A percentile compares a stretch with the other conserved stretches of the same genome.
phyloP scores from a whole-genome alignment of 2,329 filamentous ascomycete species.

The Lecanicillium sp. region DNA sequence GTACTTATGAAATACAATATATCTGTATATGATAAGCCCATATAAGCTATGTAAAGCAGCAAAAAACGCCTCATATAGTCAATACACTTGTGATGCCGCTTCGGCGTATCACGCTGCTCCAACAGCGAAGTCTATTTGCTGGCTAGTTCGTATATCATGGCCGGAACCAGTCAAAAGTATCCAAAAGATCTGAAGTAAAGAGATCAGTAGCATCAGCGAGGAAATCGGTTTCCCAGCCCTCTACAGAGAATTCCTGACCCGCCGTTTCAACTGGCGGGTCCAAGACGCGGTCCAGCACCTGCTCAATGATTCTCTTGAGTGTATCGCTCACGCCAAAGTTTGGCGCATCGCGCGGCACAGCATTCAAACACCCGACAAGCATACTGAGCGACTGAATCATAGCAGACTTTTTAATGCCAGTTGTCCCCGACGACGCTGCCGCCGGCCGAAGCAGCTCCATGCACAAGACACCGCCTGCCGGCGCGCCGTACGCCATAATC shows the following conservation, averaged over 20 bases:
- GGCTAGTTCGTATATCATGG: slow-evolving; percentile 15
- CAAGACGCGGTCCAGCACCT: slow-evolving; percentile 43
- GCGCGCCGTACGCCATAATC: slow-evolving; percentile 44
- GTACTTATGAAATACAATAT: too few relatives aligned
- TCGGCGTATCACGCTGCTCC: too few relatives aligned
- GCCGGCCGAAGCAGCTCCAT: slow-evolving; percentile 39
- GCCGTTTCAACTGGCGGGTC: slow-evolving; percentile 26
- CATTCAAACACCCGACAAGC: slow-evolving; percentile 43
- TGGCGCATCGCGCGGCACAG: slow-evolving; percentile 39
- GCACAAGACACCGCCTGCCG: slow-evolving; percentile 42
- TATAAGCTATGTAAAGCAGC: too few relatives aligned
- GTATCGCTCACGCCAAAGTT: slow-evolving; percentile 40
- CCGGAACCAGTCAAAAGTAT: slow-evolving; percentile 44
- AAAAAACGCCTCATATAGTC: too few relatives aligned
- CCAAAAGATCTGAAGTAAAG: slow-evolving; percentile 43
- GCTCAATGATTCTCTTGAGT: slow-evolving; percentile 39
- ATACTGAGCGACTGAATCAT: slow-evolving; percentile 46
- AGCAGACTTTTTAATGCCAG: slow-evolving; percentile 34
- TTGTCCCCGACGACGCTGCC: slow-evolving; percentile 17
- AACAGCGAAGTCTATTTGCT: too few relatives aligned
- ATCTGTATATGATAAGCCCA: too few relatives aligned
- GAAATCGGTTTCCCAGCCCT: slow-evolving; percentile 24
- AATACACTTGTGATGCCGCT: too few relatives aligned
- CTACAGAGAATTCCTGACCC: slow-evolving; percentile 1
- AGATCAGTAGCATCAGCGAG: slow-evolving; percentile 22